These are phyloP conservation scores for Xerocomellus intermedius DNA, from an alignment of 768 basidiomycete genomes.

Conservation along the genomic window DNA sequence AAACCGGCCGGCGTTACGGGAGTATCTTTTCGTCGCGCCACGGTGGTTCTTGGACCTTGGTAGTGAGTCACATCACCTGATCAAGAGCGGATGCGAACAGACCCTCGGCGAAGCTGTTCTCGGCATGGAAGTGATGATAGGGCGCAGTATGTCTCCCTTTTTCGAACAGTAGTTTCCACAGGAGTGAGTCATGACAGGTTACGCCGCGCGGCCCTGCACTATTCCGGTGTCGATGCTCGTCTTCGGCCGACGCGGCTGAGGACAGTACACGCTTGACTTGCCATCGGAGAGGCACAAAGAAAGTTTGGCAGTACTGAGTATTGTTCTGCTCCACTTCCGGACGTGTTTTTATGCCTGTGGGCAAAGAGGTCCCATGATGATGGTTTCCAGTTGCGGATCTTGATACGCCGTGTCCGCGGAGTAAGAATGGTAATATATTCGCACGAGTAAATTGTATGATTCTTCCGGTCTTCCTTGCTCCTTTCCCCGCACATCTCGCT, in stretches of 20 bases:
- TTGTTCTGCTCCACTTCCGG: too few relatives aligned
- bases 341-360: too few relatives aligned
- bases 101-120: neutral
- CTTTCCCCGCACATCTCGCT: slow-evolving; percentile 15
- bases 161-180: neutral
- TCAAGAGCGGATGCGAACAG: neutral
- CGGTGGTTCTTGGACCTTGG: too few relatives aligned
- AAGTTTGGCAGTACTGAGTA: too few relatives aligned
- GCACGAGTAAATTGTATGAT: slow-evolving; percentile 20
- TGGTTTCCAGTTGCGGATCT: neutral
- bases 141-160: neutral
- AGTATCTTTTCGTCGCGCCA: neutral
- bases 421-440: slow-evolving; percentile 6
- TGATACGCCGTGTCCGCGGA: neutral
- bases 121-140: neutral
- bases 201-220: neutral
- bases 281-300: too few relatives aligned
- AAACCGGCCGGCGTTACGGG: neutral
- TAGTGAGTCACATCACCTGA: neutral
- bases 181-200: neutral
- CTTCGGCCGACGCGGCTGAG: too few relatives aligned
- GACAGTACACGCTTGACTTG: too few relatives aligned
- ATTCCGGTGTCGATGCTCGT: too few relatives aligned
- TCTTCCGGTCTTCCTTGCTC: slow-evolving; percentile 7
- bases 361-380: too few relatives aligned